A percentile compares a stretch with the other conserved stretches of the same genome.
Evolutionary conservation across 164 flowering plant genomes (phyloP).

Genomic region (Echeveria elegans): DNA sequence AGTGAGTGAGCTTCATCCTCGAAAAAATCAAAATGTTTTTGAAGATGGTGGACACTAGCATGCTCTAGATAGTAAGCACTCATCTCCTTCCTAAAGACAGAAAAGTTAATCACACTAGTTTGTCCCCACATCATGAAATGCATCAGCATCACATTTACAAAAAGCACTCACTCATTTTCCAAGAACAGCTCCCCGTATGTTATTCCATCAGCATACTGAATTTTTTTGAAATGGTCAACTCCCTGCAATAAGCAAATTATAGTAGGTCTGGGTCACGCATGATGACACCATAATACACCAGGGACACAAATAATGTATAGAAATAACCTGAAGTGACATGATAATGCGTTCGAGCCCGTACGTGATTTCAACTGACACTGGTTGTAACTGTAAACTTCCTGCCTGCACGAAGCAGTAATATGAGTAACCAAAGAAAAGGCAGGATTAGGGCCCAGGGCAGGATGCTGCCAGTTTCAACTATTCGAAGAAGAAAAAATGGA

Average conservation of each 20-base stretch:
- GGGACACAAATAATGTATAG: not conserved
- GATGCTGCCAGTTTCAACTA: no score
- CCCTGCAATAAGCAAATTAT: conserved; percentile 41
- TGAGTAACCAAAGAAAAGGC: conserved; percentile 1
- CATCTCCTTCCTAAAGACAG: conserved; percentile 87
- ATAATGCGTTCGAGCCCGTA: conserved; percentile 97
- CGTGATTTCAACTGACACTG: conserved; percentile 96
- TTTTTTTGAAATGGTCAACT: conserved; percentile 95
- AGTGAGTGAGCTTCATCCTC: conserved; percentile 84
- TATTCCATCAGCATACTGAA: conserved; percentile 84
- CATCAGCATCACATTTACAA: not conserved
- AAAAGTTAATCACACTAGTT: not conserved
- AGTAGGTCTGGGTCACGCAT: conserved; percentile 11
- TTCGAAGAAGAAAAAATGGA: no score
- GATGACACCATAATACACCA: conserved; percentile 8
- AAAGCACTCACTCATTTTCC: conserved; percentile 70
- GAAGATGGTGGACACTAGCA: conserved; percentile 72
- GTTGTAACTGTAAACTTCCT: conserved; percentile 80
- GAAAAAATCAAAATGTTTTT: conserved; percentile 72
- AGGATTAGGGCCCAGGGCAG: no score
- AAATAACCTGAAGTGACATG: conserved; percentile 87
- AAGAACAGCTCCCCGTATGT: conserved; percentile 93
- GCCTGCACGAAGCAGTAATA: conserved; percentile 35
- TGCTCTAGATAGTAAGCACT: conserved; percentile 87
- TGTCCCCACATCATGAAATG: not conserved